Evolutionary conservation across 805 yeast species (phyloP).

Genomic region (Jamesozyma lodderae): DNA sequence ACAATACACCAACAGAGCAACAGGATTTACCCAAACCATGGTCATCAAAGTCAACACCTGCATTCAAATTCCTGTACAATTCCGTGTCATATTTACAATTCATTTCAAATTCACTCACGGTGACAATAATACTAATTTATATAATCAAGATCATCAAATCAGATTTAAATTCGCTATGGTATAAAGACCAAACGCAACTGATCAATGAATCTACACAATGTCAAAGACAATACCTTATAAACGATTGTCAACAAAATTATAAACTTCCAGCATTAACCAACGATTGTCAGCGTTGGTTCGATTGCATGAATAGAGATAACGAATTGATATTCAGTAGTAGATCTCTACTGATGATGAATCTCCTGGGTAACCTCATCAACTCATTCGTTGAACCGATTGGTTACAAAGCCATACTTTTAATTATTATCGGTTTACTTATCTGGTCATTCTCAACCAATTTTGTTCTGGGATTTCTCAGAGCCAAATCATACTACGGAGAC

Average conservation of each 20-base stretch:
- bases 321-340: slow-evolving; percentile 36
- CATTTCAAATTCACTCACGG: slow-evolving; percentile 39
- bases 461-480: slow-evolving; percentile 57
- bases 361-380: slow-evolving; percentile 52
- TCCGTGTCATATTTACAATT: slow-evolving; percentile 56
- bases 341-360: slow-evolving; percentile 51
- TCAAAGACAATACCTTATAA: slow-evolving; percentile 41
- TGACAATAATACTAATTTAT: slow-evolving; percentile 37
- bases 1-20: neutral
- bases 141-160: slow-evolving; percentile 40
- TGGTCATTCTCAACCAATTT: slow-evolving; percentile 54
- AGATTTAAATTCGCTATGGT: slow-evolving; percentile 47
- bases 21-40: slow-evolving; percentile 48
- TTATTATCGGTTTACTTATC: slow-evolving; percentile 33
- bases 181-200: slow-evolving; percentile 36
- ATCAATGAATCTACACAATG: slow-evolving; percentile 48
- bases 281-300: slow-evolving; percentile 53
- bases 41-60: slow-evolving; percentile 44
- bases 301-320: slow-evolving; percentile 53
- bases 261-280: slow-evolving; percentile 50
- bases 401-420: slow-evolving; percentile 43
- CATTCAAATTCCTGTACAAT: slow-evolving; percentile 45
- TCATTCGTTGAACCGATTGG: slow-evolving; percentile 63
- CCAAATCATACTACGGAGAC: slow-evolving; percentile 33
- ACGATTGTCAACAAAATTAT: slow-evolving; percentile 45